phyloP scores from a whole-genome alignment of 257 asterid species.

The Nicotiana tabacum region DNA sequence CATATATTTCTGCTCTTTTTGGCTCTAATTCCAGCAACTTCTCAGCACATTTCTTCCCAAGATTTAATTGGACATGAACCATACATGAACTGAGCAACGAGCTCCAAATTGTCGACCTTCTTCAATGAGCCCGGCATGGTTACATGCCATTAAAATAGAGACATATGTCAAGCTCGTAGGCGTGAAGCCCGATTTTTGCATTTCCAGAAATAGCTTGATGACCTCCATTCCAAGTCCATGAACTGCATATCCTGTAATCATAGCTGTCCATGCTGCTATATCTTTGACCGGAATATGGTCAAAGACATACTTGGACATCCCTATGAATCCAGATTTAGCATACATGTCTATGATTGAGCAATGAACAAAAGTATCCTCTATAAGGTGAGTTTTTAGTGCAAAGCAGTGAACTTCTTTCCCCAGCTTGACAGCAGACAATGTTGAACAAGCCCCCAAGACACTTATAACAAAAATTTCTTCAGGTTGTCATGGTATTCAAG shows the following conservation, averaged over 20 bases:
- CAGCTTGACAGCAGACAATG: slow-evolving; percentile 18
- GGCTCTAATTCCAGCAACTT: slow-evolving; percentile 22
- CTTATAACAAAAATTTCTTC: slow-evolving; percentile 17
- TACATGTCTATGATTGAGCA: slow-evolving; percentile 33
- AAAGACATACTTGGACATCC: slow-evolving; percentile 16
- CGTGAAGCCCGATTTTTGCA: slow-evolving; percentile 17
- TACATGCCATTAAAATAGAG: slow-evolving; percentile 27
- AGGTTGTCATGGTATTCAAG: slow-evolving; percentile 16
- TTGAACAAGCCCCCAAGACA: slow-evolving; percentile 27
- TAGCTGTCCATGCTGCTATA: slow-evolving; percentile 20
- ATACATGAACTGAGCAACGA: slow-evolving; percentile 24
- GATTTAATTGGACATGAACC: slow-evolving; percentile 6
- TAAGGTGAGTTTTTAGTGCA: slow-evolving; percentile 18
- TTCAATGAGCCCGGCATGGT: slow-evolving; percentile 24
- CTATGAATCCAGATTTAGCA: slow-evolving; percentile 25
- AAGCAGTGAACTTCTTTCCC: slow-evolving; percentile 32
- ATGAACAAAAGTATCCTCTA: slow-evolving; percentile 17
- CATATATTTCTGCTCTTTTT: slow-evolving; percentile 20
- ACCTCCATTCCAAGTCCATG: slow-evolving; percentile 29
- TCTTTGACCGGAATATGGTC: slow-evolving; percentile 19
- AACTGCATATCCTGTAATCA: slow-evolving; percentile 29
- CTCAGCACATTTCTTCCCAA: slow-evolving; percentile 20
- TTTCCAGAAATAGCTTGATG: slow-evolving; percentile 15
- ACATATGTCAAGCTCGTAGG: slow-evolving; percentile 21
- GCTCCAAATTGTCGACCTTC: slow-evolving; percentile 23